Evolutionary conservation across 495 filamentous ascomycete species (phyloP), one percentile per base, ranked within the genome.

Genomic region (Lentithecium fluviatile): DNA sequence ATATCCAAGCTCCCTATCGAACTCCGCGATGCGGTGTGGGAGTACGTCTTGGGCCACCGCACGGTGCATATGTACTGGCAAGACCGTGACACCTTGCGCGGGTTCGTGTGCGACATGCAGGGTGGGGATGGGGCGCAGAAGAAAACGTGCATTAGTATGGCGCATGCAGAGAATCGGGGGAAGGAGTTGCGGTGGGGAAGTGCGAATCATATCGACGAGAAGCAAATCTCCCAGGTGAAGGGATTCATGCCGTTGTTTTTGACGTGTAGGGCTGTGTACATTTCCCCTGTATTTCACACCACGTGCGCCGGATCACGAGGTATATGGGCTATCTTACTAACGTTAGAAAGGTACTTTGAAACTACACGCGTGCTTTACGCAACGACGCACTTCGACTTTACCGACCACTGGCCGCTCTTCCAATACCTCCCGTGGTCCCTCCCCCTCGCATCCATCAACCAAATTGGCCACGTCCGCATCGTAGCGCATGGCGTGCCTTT

Each of bases 31-130:
- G 15, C 40, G 45, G 40, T 58, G 5, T 58, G 45, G 45, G 29
- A 42, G 36, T 38, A 51, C 11, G 26, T 40, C 12, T 1, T 58
- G 1, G 56, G 56, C 19, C 45, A 46, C 20, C 3, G 40, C 21
- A 6, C 40, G 1, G 25, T 58, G 10, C 56, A 58, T 34, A 58
- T 58, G 56, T 26, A 46, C 29, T 58, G 56, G 56, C 11, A 24
- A 13, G 46, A 40, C 26, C 15, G 45, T 7, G 45, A 51, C 2
- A 56, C 53, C 2, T 21, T 46, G 17, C 21, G 45, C 11, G 25
- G 53, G 1, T 56, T 45, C 19, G 23, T 56, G 6, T 56, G 53
- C 24, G 25, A 52, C n/a, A n/a, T n/a, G n/a, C n/a, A n/a, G n/a
- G n/a, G n/a, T n/a, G n/a, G n/a, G n/a, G 24, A 58, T 32, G 29